Percentiles rank a stretch among this genome's conserved stretches.
Conservation (phyloP, 31 red algal species). For the Bonnemaisonia californica region DNA sequence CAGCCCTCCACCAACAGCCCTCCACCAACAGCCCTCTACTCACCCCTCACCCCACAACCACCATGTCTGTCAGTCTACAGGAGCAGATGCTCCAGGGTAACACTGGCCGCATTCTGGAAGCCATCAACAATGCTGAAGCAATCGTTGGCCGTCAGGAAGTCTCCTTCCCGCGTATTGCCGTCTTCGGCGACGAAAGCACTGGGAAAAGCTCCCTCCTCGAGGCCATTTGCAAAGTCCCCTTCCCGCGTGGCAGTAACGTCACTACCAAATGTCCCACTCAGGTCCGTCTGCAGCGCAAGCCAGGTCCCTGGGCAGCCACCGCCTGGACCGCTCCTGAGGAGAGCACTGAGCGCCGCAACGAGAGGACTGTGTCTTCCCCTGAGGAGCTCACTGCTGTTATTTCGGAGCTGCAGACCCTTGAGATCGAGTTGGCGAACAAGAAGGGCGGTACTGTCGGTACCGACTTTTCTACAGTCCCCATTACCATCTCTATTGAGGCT, state of each 20-base stretch:
- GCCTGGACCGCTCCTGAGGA: neutral
- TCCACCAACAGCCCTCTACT: no score
- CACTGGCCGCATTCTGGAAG: slow-evolving; percentile 18
- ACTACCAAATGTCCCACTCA: slow-evolving; percentile 32
- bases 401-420: slow-evolving; percentile 8
- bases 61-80: no score
- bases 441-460: neutral
- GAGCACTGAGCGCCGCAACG: neutral
- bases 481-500: neutral
- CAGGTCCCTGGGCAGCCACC: slow-evolving; percentile 5
- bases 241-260: slow-evolving; percentile 24
- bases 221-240: slow-evolving; percentile 42
- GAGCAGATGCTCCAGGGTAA: slow-evolving; percentile 15
- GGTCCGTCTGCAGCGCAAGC: slow-evolving; percentile 27
- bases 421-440: no score
- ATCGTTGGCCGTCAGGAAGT: slow-evolving; percentile 31
- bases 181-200: slow-evolving; percentile 42
- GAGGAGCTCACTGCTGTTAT: neutral
- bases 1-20: no score
- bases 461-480: neutral
- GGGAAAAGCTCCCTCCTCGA: slow-evolving; percentile 46
- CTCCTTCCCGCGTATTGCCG: slow-evolving; percentile 45
- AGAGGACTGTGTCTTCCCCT: neutral
- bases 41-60: no score
- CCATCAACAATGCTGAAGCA: slow-evolving; percentile 35